Base-by-base conservation (phyloP, 2,329 filamentous ascomycete genomes). In the Paecilomyces sp. region DNA sequence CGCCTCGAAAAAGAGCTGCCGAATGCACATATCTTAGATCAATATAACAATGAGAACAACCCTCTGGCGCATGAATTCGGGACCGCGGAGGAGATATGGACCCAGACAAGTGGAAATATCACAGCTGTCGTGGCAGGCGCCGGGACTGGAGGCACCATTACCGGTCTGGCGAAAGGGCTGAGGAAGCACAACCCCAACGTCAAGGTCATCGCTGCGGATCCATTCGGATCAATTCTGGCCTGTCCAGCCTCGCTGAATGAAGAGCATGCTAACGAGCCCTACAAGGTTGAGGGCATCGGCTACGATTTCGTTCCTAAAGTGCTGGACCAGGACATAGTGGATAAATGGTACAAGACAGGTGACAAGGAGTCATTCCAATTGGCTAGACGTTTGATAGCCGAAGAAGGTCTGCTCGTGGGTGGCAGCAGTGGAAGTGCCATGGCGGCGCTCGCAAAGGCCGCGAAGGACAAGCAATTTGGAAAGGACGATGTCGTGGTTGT, bases 221-320 rank as follows among this genome's bases (percentile, higher is more conserved):
- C 94, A 0, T 85, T 92, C 56, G 94, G 94, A 57, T 96, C 91
- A 60, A 92, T 97, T 66, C 82, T 99, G 55, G 94, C 94, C 9
- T 70, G 96, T 33, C 94, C 94, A 1, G 85, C 89, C 65, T 69
- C 75, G 5, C 79, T 99, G 66, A 99, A 99, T 75, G 81, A 90
- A 55, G 88, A 90, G 64, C 85, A 88, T 71, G 83, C 85, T 62
- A 93, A 97, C 70, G 87, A 91, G 74, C 81, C 88, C 1, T 99
- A 99, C 81, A 97, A 99, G 80, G 94, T 99, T 0, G 94, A 99
- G 79, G 94, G 94, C 52, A 99, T 99, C 69, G 94, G 94, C 22
- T 99, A 99, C 74, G 94, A 99, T 75, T 99, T 99, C 74, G 89
- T 99, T 61, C 94, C 95, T 6, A 91, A 97, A 25, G 95, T 99